Conservation (phyloP, 805 yeast species). For the Kazachstania taianensis region DNA sequence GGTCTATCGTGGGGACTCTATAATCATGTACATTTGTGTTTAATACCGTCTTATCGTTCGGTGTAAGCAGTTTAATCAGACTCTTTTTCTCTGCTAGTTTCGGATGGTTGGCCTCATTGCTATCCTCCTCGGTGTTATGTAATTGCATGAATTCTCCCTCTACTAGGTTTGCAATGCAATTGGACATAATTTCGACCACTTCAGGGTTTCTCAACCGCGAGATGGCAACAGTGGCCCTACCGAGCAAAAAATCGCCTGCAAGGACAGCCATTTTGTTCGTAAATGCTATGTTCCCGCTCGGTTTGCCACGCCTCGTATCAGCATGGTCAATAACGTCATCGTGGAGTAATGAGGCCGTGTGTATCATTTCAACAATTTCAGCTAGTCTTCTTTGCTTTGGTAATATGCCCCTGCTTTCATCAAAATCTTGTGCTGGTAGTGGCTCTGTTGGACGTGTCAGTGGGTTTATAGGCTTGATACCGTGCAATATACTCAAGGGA, state of each 20-base stretch:
- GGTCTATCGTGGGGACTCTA: slow-evolving; percentile 28
- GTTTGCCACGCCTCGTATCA: slow-evolving; percentile 82
- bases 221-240: slow-evolving; percentile 92
- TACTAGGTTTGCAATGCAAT: slow-evolving; percentile 91
- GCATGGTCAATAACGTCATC: slow-evolving; percentile 93
- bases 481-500: slow-evolving; percentile 77
- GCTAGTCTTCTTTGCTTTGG: slow-evolving; percentile 95
- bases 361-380: slow-evolving; percentile 97
- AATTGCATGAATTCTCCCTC: slow-evolving; percentile 99
- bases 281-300: slow-evolving; percentile 86
- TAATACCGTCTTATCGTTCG: slow-evolving; percentile 44
- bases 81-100: slow-evolving; percentile 7
- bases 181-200: slow-evolving; percentile 89
- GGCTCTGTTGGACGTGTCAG: slow-evolving; percentile 69
- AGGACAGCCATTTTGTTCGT: slow-evolving; percentile 95
- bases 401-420: slow-evolving; percentile 60
- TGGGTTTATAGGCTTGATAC: slow-evolving; percentile 89
- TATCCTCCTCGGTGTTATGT: slow-evolving; percentile 73
- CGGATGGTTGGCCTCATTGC: slow-evolving; percentile 15
- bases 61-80: slow-evolving; percentile 9
- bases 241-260: slow-evolving; percentile 92
- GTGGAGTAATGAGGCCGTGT: slow-evolving; percentile 88
- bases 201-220: slow-evolving; percentile 93
- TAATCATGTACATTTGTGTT: slow-evolving; percentile 53
- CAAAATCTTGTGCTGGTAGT: slow-evolving; percentile 41